phyloP scores from a whole-genome alignment of 768 basidiomycete species.

The Tricholoma saponaceum region DNA sequence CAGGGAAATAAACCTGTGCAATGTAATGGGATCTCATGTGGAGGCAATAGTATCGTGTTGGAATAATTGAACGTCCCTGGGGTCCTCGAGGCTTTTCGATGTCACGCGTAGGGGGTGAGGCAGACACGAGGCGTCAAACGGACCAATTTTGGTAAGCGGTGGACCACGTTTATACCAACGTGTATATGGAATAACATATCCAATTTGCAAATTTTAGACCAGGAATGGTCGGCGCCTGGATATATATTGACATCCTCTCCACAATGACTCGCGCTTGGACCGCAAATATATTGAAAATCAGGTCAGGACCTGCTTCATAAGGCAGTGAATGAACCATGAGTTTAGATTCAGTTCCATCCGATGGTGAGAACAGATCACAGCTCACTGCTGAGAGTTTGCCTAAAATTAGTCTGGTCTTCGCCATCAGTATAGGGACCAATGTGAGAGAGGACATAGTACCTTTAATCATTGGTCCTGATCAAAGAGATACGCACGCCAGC shows the following conservation, averaged over 20 bases:
- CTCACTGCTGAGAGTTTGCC: background rate
- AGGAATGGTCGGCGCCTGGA: background rate
- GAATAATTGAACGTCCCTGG: background rate
- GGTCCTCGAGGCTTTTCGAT: conserved; percentile 1
- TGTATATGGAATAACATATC: background rate
- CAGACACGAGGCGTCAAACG: conserved; percentile 1
- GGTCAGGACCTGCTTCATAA: background rate
- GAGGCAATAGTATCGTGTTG: background rate
- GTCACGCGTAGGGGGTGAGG: background rate
- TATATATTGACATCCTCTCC: background rate
- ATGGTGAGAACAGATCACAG: background rate
- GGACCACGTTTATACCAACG: background rate
- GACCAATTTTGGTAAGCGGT: background rate
- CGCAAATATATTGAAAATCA: background rate
- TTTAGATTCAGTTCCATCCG: background rate
- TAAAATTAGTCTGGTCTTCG: background rate
- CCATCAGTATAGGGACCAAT: background rate
- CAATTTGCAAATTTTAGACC: background rate
- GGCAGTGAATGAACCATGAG: background rate
- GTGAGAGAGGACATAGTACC: background rate
- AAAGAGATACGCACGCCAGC: background rate
- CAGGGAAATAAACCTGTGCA: background rate
- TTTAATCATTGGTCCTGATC: background rate
- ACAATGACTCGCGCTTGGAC: background rate
- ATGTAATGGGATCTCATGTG: background rate